These are phyloP conservation scores for Tylopilus cervinicoccineus DNA, from an alignment of 768 basidiomycete genomes.

Conservation along the genomic window DNA sequence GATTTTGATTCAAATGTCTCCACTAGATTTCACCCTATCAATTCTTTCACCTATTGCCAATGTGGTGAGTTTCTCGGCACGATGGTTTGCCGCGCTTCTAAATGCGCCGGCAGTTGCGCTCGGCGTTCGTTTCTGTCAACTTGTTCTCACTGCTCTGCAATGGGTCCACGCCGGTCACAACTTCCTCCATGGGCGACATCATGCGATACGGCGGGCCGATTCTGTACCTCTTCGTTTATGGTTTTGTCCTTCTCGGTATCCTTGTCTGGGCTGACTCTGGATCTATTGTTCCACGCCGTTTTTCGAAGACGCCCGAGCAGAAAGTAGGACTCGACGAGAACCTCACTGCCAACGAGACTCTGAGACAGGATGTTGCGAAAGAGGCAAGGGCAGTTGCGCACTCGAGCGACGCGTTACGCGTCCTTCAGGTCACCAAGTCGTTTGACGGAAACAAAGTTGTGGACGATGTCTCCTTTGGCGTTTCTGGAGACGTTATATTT, in stretches of 20 bases:
- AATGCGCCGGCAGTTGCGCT: constrained; percentile 45
- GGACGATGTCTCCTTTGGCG: constrained; percentile 69
- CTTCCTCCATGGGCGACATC: constrained; percentile 49
- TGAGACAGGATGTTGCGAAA: constrained; percentile 47
- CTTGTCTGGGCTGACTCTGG: constrained; percentile 76
- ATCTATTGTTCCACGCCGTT: constrained; percentile 42
- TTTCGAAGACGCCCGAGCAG: constrained; percentile 23
- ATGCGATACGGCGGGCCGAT: constrained; percentile 72
- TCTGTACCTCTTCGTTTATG: constrained; percentile 61
- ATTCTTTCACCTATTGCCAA: constrained; percentile 66
- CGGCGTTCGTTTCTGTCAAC: constrained; percentile 73
- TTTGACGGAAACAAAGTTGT: constrained; percentile 58
- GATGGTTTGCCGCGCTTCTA: neutral
- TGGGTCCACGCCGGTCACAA: constrained; percentile 44
- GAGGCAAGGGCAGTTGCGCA: constrained; percentile 47
- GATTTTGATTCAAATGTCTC: neutral
- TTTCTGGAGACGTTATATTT: constrained; percentile 59
- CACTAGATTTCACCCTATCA: constrained; percentile 60
- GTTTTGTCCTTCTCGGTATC: constrained; percentile 53
- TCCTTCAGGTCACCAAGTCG: constrained; percentile 59
- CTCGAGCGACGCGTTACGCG: constrained; percentile 57
- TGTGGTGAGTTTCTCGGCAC: constrained; percentile 42
- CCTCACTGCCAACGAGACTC: constrained; percentile 12
- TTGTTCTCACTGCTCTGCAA: constrained; percentile 71
- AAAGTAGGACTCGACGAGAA: constrained; percentile 10